phyloP scores from a whole-genome alignment of 768 basidiomycete species.

The Pleurotus djamor region DNA sequence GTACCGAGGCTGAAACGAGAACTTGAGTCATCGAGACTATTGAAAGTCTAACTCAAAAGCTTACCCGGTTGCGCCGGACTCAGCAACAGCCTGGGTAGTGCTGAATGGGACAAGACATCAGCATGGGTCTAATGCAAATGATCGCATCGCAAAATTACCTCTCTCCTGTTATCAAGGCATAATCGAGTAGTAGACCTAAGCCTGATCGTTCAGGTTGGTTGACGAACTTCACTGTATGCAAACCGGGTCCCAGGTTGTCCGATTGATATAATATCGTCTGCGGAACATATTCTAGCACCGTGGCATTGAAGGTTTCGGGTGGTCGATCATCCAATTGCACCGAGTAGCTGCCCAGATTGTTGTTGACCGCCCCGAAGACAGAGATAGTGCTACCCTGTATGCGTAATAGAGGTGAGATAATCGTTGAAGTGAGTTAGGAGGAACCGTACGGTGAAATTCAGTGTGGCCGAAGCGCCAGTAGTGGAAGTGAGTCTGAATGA shows the following conservation, averaged over 20 bases:
- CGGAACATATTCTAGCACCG: not conserved
- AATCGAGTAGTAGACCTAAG: constrained; percentile 5
- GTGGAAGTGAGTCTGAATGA: not conserved
- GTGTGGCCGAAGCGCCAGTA: not conserved
- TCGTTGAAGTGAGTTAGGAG: not conserved
- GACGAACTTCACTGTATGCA: not conserved
- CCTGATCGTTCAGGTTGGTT: not conserved
- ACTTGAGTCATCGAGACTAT: no score
- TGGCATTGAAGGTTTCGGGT: not conserved
- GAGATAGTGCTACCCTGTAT: constrained; percentile 2
- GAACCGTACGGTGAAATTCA: constrained; percentile 5
- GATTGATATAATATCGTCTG: constrained; percentile 4
- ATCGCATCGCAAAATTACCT: not conserved
- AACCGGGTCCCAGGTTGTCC: constrained; percentile 7
- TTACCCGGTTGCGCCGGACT: no score
- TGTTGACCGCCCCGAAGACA: constrained; percentile 5
- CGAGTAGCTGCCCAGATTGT: not conserved
- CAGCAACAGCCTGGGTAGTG: no score
- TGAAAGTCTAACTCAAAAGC: no score
- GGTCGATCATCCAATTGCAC: constrained; percentile 3
- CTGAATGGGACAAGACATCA: no score
- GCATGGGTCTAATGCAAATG: no score
- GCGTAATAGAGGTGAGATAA: not conserved
- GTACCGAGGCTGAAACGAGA: no score
- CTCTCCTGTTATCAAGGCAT: constrained; percentile 2